Percentiles rank a stretch among this genome's conserved stretches.
Conservation (phyloP, 2,329 filamentous ascomycete genomes). For the Trichoderma semiorbis region DNA sequence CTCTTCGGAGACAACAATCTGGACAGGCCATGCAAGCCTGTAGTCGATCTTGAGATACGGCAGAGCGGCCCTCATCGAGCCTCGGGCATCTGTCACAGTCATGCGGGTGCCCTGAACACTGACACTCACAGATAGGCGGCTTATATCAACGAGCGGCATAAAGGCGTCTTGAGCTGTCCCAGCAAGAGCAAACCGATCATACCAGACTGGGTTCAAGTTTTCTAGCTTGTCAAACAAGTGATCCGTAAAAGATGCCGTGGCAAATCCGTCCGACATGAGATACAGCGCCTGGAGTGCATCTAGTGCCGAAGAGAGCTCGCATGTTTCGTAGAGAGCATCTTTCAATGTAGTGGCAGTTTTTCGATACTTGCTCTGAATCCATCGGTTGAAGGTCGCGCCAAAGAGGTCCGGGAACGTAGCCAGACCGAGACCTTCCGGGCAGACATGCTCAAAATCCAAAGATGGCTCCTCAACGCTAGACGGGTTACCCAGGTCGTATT, state of each 20-base stretch:
- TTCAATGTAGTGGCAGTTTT: conserved; percentile 65
- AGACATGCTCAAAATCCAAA: conserved; percentile 58
- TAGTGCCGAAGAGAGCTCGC: conserved; percentile 63
- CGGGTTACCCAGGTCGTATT: conserved; percentile 38
- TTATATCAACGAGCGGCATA: conserved; percentile 53
- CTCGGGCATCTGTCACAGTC: conserved; percentile 46
- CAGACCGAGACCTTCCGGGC: conserved; percentile 45
- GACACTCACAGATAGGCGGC: conserved; percentile 60
- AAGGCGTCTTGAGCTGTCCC: conserved; percentile 74
- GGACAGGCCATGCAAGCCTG: conserved; percentile 61
- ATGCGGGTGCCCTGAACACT: conserved; percentile 38
- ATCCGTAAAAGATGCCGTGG: conserved; percentile 62
- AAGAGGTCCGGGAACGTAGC: conserved; percentile 75
- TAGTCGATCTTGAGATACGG: conserved; percentile 65
- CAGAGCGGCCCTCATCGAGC: conserved; percentile 56
- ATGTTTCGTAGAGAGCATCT: conserved; percentile 63
- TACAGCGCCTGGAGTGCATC: conserved; percentile 69
- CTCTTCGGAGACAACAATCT: conserved; percentile 68
- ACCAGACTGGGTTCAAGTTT: conserved; percentile 59
- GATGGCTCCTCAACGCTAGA: conserved; percentile 38
- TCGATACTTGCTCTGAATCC: conserved; percentile 73
- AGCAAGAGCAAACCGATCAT: conserved; percentile 76
- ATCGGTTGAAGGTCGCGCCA: conserved; percentile 64
- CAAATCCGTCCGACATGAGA: conserved; percentile 69
- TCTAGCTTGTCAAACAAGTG: conserved; percentile 75